A percentile compares a stretch with the other conserved stretches of the same genome.
Evolutionary conservation across 345 rosid species (phyloP).

Genomic region (Gossypium mustelinum): DNA sequence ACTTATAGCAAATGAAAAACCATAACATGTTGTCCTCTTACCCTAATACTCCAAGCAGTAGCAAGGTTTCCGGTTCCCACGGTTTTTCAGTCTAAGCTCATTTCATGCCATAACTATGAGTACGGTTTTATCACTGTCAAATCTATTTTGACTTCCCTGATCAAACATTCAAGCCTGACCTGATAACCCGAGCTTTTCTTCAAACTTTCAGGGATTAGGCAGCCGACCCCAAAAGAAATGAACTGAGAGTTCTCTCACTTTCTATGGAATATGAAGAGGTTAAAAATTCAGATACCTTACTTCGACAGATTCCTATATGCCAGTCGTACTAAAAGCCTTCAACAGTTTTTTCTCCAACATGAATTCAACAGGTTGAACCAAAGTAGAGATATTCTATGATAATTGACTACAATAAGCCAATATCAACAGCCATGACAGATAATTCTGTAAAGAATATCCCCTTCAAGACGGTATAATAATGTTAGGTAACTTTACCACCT

Average conservation of each 20-base stretch:
- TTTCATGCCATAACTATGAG: background rate
- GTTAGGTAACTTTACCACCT: constrained; percentile 4
- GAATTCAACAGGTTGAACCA: constrained; percentile 21
- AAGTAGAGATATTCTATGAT: constrained; percentile 11
- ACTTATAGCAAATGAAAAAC: background rate
- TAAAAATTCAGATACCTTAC: background rate
- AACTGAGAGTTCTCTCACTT: background rate
- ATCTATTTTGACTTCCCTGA: background rate
- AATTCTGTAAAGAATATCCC: constrained; percentile 14
- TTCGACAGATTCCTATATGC: background rate
- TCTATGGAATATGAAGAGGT: background rate
- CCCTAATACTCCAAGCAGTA: background rate
- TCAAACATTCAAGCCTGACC: background rate
- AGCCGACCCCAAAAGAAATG: background rate
- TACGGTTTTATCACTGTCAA: background rate
- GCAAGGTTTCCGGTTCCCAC: background rate
- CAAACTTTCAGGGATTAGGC: background rate
- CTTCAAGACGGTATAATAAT: constrained; percentile 5
- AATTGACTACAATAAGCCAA: constrained; percentile 12
- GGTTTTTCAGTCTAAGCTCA: background rate
- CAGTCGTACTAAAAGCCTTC: background rate
- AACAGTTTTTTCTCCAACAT: constrained; percentile 9
- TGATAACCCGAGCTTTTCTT: background rate
- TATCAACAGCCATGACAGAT: constrained; percentile 15
- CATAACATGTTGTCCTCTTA: background rate